These are phyloP conservation scores for Boletus patriciae DNA, from an alignment of 768 basidiomycete species.

Conservation along the genomic window DNA sequence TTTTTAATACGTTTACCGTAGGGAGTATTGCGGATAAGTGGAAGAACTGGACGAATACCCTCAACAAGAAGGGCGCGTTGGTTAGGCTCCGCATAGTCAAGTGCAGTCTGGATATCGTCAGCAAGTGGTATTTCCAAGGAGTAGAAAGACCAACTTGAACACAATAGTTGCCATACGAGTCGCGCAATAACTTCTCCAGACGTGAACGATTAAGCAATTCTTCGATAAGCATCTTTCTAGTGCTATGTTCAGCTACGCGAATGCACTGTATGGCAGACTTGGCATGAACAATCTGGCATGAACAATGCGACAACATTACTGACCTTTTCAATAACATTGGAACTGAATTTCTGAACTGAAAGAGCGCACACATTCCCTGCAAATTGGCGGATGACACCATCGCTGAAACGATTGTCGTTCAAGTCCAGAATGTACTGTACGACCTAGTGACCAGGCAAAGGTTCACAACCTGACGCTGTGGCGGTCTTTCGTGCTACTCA, in stretches of 20 bases:
- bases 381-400: constrained; percentile 96
- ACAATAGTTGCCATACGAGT: constrained; percentile 96
- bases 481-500: constrained; percentile 35
- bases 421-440: constrained; percentile 98
- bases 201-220: constrained; percentile 93
- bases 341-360: constrained; percentile 99
- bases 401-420: constrained; percentile 98
- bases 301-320: not conserved
- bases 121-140: constrained; percentile 1
- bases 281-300: not conserved
- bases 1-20: too few relatives aligned
- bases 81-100: constrained; percentile 95
- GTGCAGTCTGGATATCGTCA: constrained; percentile 67
- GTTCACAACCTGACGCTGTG: not conserved
- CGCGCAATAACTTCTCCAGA: constrained; percentile 91
- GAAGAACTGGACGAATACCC: constrained; percentile 97
- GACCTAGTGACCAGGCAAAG: constrained; percentile 50
- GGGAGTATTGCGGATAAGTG: constrained; percentile 97
- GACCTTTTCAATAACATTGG: constrained; percentile 97
- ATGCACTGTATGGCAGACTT: constrained; percentile 49
- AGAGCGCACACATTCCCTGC: constrained; percentile 95
- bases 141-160: constrained; percentile 61
- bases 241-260: constrained; percentile 94
- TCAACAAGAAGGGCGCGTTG: constrained; percentile 94
- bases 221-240: constrained; percentile 92